Base-by-base conservation (phyloP, 2,329 filamentous ascomycete species). In the Sclerotinia borealis region DNA sequence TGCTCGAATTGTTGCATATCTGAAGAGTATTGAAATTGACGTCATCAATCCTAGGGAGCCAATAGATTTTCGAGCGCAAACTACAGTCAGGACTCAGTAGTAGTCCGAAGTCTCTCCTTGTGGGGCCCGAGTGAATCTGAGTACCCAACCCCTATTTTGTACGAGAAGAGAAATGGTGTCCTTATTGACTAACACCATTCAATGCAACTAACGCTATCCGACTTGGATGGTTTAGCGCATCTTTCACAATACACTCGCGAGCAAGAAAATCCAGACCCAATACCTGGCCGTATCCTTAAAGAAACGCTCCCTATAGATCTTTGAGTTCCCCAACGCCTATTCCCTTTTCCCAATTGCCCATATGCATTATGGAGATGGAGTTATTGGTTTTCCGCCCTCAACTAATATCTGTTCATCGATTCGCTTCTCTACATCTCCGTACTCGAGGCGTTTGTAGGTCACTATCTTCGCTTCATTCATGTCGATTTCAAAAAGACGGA, bases 401-500 rank as follows among this genome's bases (percentile, higher is more conserved):
- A 90, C 85, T 62, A 90, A 83, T 55, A 88, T 82, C 73, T 88
- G 84, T 71, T 87, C 80, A 69, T 90, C 86, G 55, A 89, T 76
- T 41, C 79, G 80, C 64, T 75, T 77, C 48, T 80, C 76, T 22
- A 74, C 75, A 45, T 86, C 80, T 48, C 84, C 85, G 68, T 83
- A 80, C 73, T 98, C 93, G 19, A 96, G 79, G 56, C 95, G 84
- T 79, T 97, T 98, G 84, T 93, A 99, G 0, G 93, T 99, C 55
- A 84, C 86, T 69, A 99, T 93, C 52, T 91, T 85, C 9, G 90
- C 93, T 65, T 91, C 86, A 73, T 96, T 96, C 77, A 93, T 91
- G 75, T 99, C 93, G 58, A 99, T 85, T 70, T 98, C 93, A 74
- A 95, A 99, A 49, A 99, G 83, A 54, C 95, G 85, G 60, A 97